Evolutionary conservation across 768 basidiomycete species (phyloP).

Genomic region (Psilocybe tampanensis): DNA sequence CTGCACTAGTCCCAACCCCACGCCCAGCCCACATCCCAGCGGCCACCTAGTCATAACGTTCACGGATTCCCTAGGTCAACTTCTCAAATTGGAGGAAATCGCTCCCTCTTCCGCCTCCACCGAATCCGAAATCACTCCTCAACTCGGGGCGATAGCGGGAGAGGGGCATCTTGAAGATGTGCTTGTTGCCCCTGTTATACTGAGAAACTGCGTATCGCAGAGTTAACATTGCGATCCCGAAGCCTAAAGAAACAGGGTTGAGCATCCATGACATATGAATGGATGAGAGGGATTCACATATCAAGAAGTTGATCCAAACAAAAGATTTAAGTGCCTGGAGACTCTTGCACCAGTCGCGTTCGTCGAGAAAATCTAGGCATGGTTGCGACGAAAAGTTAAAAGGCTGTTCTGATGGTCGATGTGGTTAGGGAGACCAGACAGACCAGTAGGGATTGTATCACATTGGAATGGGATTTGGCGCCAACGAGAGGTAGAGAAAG

Average conservation of each 20-base stretch:
- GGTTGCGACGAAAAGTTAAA: neutral
- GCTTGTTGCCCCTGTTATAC: slow-evolving; percentile 46
- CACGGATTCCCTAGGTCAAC: slow-evolving; percentile 15
- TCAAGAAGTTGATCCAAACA: slow-evolving; percentile 60
- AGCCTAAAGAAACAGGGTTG: slow-evolving; percentile 33
- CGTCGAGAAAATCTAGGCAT: slow-evolving; percentile 41
- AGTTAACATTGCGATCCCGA: slow-evolving; percentile 41
- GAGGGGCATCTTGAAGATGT: slow-evolving; percentile 53
- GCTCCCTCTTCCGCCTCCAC: slow-evolving; percentile 24
- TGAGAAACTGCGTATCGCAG: slow-evolving; percentile 48
- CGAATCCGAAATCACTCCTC: slow-evolving; percentile 7
- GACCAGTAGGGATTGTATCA: slow-evolving; percentile 48
- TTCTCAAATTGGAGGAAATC: slow-evolving; percentile 42
- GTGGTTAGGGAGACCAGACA: slow-evolving; percentile 9
- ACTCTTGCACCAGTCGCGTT: slow-evolving; percentile 54
- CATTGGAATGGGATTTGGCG: slow-evolving; percentile 48
- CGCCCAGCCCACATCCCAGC: neutral
- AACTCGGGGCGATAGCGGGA: slow-evolving; percentile 47
- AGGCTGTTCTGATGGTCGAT: neutral
- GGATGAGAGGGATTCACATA: slow-evolving; percentile 38
- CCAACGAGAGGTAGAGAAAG: slow-evolving; percentile 65
- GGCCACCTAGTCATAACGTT: neutral
- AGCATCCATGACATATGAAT: neutral
- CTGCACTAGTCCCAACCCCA: slow-evolving; percentile 1
- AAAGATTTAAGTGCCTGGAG: slow-evolving; percentile 57